Evolutionary conservation across 306 rosid species (phyloP), one percentile per base, ranked within the genome.

Genomic region (Abrus precatorius): DNA sequence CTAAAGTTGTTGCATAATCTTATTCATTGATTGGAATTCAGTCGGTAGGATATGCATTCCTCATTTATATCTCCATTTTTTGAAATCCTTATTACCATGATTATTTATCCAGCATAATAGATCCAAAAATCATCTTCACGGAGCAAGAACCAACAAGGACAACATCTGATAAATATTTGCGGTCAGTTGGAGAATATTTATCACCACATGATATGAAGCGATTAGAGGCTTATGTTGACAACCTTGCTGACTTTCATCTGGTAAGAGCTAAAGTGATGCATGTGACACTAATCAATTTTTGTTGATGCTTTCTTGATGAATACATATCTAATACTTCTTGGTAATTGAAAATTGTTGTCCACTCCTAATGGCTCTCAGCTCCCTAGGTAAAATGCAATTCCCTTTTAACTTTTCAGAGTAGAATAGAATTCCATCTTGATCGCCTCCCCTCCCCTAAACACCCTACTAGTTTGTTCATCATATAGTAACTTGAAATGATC

Each of bases 151-250:
- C 88, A 45, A 54, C 82, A 2, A 50, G 41, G 55, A 40, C 82
- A 43, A n/a, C 81, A 1, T 48, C 74, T n/a, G 92, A 74, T 72
- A 89, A 86, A 72, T 66, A 55, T 71, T 74, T 91, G 80, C 87
- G 78, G 68, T 84, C 99, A 5, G 84, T 89, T 77, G 88, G 81
- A 50, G 88, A 86, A 64, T 45, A 90, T 60, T 75, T 93, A 45
- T 90, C 97, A 6, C 89, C 93, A 59, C 92, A 91, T 85, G 98
- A 95, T 87, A 87, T 95, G 97, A 91, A 93, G 93, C 92, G 96
- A 52, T 84, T 95, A 56, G 98, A 93, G 80, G 99, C 98, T 68
- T 93, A 95, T 87, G 86, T 93, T 54, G 82, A 85, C 88, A 87
- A 88, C 83, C 96, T 88, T 71, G 92, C 86, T 56, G 99, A 93